Evolutionary conservation across 148 eudicot genomes (phyloP).

Genomic region (Vaccinium vitisidaea): DNA sequence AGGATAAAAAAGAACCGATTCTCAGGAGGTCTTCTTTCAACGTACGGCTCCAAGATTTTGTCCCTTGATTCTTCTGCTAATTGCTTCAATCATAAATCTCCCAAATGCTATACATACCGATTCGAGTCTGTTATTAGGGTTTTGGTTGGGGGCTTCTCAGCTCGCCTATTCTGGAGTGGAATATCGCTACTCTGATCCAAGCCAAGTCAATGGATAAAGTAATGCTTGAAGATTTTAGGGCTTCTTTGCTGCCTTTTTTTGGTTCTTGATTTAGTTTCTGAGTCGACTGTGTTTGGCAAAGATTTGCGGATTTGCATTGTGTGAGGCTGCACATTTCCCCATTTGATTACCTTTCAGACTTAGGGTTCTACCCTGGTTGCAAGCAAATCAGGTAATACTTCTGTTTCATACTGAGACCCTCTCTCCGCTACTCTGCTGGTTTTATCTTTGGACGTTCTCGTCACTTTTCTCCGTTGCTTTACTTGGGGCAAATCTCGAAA

Average conservation of each 20-base stretch:
- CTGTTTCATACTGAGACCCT: not conserved
- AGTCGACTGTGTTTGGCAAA: not conserved
- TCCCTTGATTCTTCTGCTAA: not conserved
- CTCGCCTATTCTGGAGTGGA: not conserved
- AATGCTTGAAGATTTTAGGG: not conserved
- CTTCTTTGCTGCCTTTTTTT: not conserved
- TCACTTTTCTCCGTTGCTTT: too few relatives aligned
- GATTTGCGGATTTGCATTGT: not conserved
- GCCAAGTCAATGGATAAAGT: not conserved
- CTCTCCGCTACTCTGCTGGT: too few relatives aligned
- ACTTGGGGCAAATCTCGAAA: not conserved
- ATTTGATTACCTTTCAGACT: conserved; percentile 5
- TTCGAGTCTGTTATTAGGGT: conserved; percentile 1
- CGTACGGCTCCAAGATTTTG: not conserved
- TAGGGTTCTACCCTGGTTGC: not conserved
- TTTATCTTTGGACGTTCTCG: too few relatives aligned
- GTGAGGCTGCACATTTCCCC: not conserved
- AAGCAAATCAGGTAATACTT: conserved; percentile 12
- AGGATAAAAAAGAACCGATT: not conserved
- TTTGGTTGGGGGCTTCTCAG: not conserved
- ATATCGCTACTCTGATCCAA: not conserved
- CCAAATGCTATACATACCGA: not conserved
- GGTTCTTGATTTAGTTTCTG: not conserved
- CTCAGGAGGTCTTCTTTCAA: not conserved
- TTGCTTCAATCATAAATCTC: not conserved